A percentile compares a stretch with the other conserved stretches of the same genome.
Conservation (phyloP, 2,329 filamentous ascomycete species). For the Trichoderma sp. region DNA sequence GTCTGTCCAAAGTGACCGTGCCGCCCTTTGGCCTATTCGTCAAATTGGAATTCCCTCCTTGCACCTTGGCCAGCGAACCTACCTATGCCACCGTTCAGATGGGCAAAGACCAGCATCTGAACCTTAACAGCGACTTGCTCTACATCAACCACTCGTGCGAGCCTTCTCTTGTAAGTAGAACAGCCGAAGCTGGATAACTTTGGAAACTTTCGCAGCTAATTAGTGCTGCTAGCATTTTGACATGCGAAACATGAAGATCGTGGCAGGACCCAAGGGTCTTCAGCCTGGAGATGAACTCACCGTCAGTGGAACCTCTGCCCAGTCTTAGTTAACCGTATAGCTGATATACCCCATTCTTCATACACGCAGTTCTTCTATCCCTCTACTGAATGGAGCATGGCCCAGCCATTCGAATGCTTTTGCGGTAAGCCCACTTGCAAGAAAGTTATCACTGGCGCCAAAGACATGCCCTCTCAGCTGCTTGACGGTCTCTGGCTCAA, state of each 20-base stretch:
- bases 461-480: slow-evolving; percentile 53
- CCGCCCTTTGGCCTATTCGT: slow-evolving; percentile 65
- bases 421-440: slow-evolving; percentile 58
- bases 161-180: slow-evolving; percentile 57
- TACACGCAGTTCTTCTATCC: slow-evolving; percentile 65
- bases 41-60: slow-evolving; percentile 63
- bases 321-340: not conserved
- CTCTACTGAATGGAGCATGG: slow-evolving; percentile 72
- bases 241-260: slow-evolving; percentile 53
- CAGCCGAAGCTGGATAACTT: too few relatives aligned
- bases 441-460: slow-evolving; percentile 62
- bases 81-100: slow-evolving; percentile 66
- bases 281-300: slow-evolving; percentile 57
- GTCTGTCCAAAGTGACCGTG: slow-evolving; percentile 53
- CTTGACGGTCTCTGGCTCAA: slow-evolving; percentile 62
- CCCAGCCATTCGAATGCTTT: slow-evolving; percentile 66
- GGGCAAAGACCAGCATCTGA: slow-evolving; percentile 54
- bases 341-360: not conserved
- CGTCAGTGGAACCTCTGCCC: slow-evolving; percentile 33
- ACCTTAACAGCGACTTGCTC: slow-evolving; percentile 63
- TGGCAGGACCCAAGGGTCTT: slow-evolving; percentile 57
- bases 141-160: slow-evolving; percentile 70
- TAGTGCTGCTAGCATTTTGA: slow-evolving; percentile 54
- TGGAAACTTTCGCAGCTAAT: not conserved
- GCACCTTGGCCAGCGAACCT: slow-evolving; percentile 52